phyloP scores from a whole-genome alignment of 805 yeast species.

The Wickerhamomyces queroliae region DNA sequence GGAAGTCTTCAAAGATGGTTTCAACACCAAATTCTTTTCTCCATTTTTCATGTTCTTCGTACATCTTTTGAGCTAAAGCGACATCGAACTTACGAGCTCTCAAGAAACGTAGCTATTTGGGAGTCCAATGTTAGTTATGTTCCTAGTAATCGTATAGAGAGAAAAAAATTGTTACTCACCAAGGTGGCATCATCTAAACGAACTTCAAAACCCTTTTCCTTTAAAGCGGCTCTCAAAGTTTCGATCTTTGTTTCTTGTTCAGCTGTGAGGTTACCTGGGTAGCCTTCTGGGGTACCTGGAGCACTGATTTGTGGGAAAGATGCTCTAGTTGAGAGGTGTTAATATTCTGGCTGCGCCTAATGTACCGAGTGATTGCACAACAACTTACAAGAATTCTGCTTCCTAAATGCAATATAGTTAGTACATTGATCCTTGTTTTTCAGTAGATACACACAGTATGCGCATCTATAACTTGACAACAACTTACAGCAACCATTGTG shows the following conservation, averaged over 20 bases:
- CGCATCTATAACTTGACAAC: background rate
- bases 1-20: slow-evolving; percentile 81
- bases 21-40: slow-evolving; percentile 81
- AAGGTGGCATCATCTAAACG: slow-evolving; percentile 85
- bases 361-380: too few relatives aligned
- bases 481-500: background rate
- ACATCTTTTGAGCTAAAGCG: slow-evolving; percentile 75
- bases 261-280: slow-evolving; percentile 72
- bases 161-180: too few relatives aligned
- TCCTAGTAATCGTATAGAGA: too few relatives aligned
- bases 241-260: slow-evolving; percentile 58
- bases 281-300: slow-evolving; percentile 63
- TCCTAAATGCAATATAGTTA: slow-evolving; percentile 2
- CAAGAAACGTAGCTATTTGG: slow-evolving; percentile 58
- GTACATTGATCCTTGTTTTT: too few relatives aligned
- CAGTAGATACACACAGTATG: too few relatives aligned
- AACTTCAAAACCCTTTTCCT: slow-evolving; percentile 60
- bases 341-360: background rate
- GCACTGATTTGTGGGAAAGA: slow-evolving; percentile 72
- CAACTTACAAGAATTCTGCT: slow-evolving; percentile 4
- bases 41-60: slow-evolving; percentile 85
- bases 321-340: slow-evolving; percentile 7
- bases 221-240: slow-evolving; percentile 51
- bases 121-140: too few relatives aligned
- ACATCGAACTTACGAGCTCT: slow-evolving; percentile 95